Evolutionary conservation across 257 asterid genomes (phyloP).

Genomic region (Catharanthus roseus): DNA sequence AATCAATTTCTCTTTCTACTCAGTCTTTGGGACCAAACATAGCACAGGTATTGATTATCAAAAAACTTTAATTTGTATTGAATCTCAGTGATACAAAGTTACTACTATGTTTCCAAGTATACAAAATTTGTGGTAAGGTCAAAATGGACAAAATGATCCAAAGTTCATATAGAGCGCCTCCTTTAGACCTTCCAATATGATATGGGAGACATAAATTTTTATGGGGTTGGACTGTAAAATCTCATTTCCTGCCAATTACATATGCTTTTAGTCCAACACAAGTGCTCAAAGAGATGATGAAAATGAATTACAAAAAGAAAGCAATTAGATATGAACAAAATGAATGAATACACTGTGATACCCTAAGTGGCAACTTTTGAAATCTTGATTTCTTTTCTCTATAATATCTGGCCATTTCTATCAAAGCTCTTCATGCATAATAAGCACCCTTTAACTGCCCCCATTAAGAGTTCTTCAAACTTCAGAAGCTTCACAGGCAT

Average conservation of each 20-base stretch:
- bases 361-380: slow-evolving; percentile 11
- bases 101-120: not conserved
- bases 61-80: too few species aligned
- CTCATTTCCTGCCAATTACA: not conserved
- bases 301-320: slow-evolving; percentile 14
- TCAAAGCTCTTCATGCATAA: slow-evolving; percentile 19
- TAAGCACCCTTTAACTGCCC: slow-evolving; percentile 22
- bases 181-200: not conserved
- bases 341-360: slow-evolving; percentile 38
- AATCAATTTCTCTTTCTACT: too few species aligned
- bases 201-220: not conserved
- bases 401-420: slow-evolving; percentile 26
- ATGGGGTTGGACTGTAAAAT: not conserved
- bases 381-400: slow-evolving; percentile 12
- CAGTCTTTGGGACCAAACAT: too few species aligned
- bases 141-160: not conserved
- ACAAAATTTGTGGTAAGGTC: not conserved
- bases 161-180: not conserved
- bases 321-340: slow-evolving; percentile 42
- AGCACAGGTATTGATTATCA: too few species aligned
- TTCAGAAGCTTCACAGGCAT: slow-evolving; percentile 14
- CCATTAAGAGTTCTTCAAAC: slow-evolving; percentile 9
- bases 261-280: not conserved
- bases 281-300: not conserved
- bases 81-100: not conserved